Conservation (phyloP, 192 early-diverging fungal genomes). For the Backusella psychrophila region DNA sequence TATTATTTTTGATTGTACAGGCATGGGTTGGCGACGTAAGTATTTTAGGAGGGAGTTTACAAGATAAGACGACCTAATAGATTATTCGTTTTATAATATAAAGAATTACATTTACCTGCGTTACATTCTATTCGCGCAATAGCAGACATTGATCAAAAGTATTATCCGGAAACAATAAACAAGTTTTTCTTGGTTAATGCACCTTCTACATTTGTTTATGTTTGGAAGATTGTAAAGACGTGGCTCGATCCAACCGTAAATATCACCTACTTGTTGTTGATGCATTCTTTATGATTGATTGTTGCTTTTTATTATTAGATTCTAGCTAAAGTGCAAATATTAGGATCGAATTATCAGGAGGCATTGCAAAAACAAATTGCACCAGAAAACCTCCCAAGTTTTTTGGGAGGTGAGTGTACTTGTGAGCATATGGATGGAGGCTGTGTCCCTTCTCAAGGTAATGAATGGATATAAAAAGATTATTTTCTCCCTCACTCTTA, state of each 20-base stretch:
- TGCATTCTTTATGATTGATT: not conserved
- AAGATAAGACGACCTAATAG: not conserved
- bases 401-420: slow-evolving; percentile 69
- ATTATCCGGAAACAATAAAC: slow-evolving; percentile 93
- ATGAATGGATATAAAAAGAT: not conserved
- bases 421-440: slow-evolving; percentile 76
- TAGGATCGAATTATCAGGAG: slow-evolving; percentile 58
- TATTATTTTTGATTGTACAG: slow-evolving; percentile 90
- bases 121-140: slow-evolving; percentile 69
- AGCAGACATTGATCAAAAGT: slow-evolving; percentile 84
- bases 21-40: slow-evolving; percentile 74
- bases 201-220: slow-evolving; percentile 82
- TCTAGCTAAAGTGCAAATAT: slow-evolving; percentile 61
- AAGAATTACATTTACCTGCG: slow-evolving; percentile 64
- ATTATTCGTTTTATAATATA: not conserved
- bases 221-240: slow-evolving; percentile 74
- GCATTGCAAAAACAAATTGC: slow-evolving; percentile 64
- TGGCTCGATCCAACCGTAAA: slow-evolving; percentile 75
- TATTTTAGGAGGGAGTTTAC: not conserved
- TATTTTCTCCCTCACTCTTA: not conserved
- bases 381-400: slow-evolving; percentile 66
- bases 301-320: slow-evolving; percentile 18
- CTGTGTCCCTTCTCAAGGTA: slow-evolving; percentile 43
- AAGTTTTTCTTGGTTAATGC: slow-evolving; percentile 94
- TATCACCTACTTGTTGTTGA: not conserved